phyloP scores from a whole-genome alignment of 2,329 filamentous ascomycete genomes.

The Monilinia polystroma region DNA sequence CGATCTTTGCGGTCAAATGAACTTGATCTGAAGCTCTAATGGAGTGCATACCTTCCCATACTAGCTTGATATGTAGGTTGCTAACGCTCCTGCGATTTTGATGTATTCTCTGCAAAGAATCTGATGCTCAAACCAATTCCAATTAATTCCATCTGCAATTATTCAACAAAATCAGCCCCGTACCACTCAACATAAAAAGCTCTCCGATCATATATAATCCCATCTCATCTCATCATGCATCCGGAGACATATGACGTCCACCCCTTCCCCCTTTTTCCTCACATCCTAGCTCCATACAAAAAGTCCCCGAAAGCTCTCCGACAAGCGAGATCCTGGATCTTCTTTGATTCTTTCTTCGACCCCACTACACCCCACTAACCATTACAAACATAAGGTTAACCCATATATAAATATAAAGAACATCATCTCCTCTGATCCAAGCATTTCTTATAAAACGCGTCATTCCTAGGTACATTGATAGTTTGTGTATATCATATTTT shows the following conservation, averaged over 20 bases:
- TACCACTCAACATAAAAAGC: not conserved
- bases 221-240: not conserved
- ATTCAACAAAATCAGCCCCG: not conserved
- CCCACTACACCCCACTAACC: not conserved
- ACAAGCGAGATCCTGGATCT: slow-evolving; percentile 27
- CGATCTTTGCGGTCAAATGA: not conserved
- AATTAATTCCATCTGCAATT: not conserved
- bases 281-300: slow-evolving; percentile 12
- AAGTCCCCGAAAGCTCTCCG: slow-evolving; percentile 33
- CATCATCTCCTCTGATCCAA: not conserved
- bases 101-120: not conserved
- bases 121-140: not conserved
- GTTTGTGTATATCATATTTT: not conserved
- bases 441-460: not conserved
- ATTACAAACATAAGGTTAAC: not conserved
- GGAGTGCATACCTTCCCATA: not conserved
- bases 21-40: not conserved
- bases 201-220: not conserved
- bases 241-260: slow-evolving; percentile 24
- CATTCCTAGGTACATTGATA: not conserved
- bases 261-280: slow-evolving; percentile 14
- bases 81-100: not conserved
- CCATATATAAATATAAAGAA: not conserved
- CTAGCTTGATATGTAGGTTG: not conserved
- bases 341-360: not conserved